These are phyloP conservation scores for Alternaria brassicae DNA, from an alignment of 2,329 filamentous ascomycete species.

Conservation along the genomic window DNA sequence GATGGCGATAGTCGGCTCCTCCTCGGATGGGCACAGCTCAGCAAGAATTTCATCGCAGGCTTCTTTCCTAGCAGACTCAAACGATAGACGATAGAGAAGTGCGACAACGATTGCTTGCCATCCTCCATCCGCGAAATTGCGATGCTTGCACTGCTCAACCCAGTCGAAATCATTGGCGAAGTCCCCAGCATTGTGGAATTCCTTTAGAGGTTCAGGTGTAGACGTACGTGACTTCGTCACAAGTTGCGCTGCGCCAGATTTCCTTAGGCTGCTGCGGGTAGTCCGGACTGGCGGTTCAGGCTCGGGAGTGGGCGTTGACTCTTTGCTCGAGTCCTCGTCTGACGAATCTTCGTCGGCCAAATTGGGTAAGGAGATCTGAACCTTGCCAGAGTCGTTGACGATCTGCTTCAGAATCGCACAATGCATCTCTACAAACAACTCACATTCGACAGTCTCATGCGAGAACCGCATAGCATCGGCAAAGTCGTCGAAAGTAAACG, in stretches of 20 bases:
- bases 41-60: conserved; percentile 79
- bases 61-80: conserved; percentile 72
- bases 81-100: conserved; percentile 82
- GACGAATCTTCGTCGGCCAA: conserved; percentile 58
- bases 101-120: conserved; percentile 93
- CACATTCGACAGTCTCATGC: conserved; percentile 75
- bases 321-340: conserved; percentile 61
- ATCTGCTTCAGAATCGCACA: conserved; percentile 89
- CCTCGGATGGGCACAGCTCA: conserved; percentile 79
- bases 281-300: conserved; percentile 79
- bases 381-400: conserved; percentile 78
- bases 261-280: conserved; percentile 85
- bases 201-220: conserved; percentile 46
- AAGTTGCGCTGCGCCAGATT: conserved; percentile 72
- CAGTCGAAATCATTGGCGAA: conserved; percentile 78
- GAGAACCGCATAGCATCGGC: conserved; percentile 84
- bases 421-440: conserved; percentile 88
- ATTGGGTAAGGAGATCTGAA: conserved; percentile 80
- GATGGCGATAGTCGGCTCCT: conserved; percentile 77
- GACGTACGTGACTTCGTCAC: conserved; percentile 47
- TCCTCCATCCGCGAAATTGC: conserved; percentile 85
- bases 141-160: conserved; percentile 82
- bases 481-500: conserved; percentile 97
- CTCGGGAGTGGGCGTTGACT: conserved; percentile 60
- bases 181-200: conserved; percentile 73